Evolutionary conservation across 768 basidiomycete species (phyloP).

Genomic region (Mycena rosella): DNA sequence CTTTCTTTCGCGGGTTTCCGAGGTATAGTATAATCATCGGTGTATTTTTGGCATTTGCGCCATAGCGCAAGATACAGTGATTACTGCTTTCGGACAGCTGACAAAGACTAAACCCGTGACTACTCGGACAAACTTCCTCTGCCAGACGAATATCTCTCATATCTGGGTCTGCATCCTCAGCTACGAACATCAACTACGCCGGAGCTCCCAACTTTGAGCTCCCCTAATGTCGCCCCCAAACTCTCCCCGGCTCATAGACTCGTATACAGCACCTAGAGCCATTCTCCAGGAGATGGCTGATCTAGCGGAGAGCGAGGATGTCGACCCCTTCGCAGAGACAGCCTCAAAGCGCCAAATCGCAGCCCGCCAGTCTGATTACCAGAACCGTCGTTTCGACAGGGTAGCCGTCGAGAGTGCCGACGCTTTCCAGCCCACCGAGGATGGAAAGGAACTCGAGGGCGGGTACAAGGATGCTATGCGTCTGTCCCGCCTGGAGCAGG

Average conservation of each 20-base stretch:
- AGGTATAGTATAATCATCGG: too few relatives aligned
- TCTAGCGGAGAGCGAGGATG: conserved; percentile 92
- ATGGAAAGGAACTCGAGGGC: conserved; percentile 80
- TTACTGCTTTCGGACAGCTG: too few relatives aligned
- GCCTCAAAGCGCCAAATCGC: conserved; percentile 95
- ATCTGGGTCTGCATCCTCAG: too few relatives aligned
- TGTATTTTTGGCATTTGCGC: too few relatives aligned
- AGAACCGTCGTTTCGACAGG: conserved; percentile 90
- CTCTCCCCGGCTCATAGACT: conserved; percentile 85
- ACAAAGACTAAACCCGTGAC: too few relatives aligned
- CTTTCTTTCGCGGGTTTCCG: too few relatives aligned
- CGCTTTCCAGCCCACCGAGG: conserved; percentile 77
- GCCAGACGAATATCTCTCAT: too few relatives aligned
- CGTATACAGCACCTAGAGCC: conserved; percentile 81
- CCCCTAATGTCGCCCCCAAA: conserved; percentile 67
- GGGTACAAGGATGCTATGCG: conserved; percentile 98
- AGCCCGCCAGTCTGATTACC: conserved; percentile 93
- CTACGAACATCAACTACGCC: too few relatives aligned
- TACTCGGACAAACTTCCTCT: too few relatives aligned
- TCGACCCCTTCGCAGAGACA: conserved; percentile 93
- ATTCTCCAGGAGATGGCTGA: conserved; percentile 94
- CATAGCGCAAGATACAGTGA: too few relatives aligned
- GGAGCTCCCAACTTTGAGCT: too few relatives aligned
- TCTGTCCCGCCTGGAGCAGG: conserved; percentile 89
- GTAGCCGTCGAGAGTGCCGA: conserved; percentile 85